phyloP scores from a whole-genome alignment of 2,329 filamentous ascomycete genomes.

The Alternaria brassicae region DNA sequence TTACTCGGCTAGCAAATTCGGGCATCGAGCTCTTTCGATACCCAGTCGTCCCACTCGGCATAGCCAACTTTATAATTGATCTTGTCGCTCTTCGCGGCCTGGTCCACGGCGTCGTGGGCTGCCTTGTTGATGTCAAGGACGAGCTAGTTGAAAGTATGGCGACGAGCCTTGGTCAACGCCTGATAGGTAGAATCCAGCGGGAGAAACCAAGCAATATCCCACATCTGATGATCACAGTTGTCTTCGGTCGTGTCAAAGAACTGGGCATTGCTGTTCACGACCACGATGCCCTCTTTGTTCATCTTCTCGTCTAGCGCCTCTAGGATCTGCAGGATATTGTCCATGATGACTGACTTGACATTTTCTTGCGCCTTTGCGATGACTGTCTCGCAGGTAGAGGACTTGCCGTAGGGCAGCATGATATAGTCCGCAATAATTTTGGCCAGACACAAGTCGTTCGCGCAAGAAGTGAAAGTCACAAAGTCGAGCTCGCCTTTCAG shows the following conservation, averaged over 20 bases:
- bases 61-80: conserved; percentile 13
- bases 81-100: neutral
- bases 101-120: neutral
- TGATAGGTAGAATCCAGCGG: conserved; percentile 3
- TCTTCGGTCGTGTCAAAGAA: conserved; percentile 1
- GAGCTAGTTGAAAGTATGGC: conserved; percentile 7
- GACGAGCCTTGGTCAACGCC: conserved; percentile 3
- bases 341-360: neutral
- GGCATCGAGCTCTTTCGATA: conserved; percentile 1
- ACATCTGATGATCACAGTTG: conserved; percentile 7
- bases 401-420: conserved; percentile 8
- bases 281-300: conserved; percentile 7
- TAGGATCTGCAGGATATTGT: conserved; percentile 4
- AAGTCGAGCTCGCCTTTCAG: conserved; percentile 6
- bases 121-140: conserved; percentile 7
- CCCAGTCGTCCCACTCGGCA: conserved; percentile 8
- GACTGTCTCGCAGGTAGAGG: conserved; percentile 3
- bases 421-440: conserved; percentile 6
- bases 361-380: conserved; percentile 10
- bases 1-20: conserved; percentile 10
- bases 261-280: conserved; percentile 5
- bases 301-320: conserved; percentile 11
- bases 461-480: conserved; percentile 6
- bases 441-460: conserved; percentile 4
- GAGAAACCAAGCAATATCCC: conserved; percentile 4